Evolutionary conservation across 345 rosid genomes (phyloP).

Genomic region (Nasturtium officinale): DNA sequence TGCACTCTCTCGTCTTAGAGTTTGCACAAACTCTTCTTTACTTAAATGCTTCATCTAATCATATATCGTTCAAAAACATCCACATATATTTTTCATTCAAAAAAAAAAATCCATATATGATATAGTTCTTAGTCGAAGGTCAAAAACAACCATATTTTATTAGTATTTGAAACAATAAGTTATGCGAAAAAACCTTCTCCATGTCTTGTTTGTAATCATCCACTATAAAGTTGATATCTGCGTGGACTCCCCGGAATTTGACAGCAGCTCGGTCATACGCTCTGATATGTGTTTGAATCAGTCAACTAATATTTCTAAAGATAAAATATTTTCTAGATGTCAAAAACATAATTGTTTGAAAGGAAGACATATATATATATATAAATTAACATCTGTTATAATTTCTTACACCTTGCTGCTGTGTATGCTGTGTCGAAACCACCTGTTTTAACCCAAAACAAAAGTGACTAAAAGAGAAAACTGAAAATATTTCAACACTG

Average conservation of each 20-base stretch:
- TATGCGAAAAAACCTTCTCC: constrained; percentile 48
- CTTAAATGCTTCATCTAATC: constrained; percentile 65
- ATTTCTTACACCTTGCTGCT: constrained; percentile 72
- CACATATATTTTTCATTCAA: background rate
- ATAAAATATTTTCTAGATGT: background rate
- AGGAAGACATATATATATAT: background rate
- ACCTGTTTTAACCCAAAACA: constrained; percentile 45
- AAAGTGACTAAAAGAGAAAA: constrained; percentile 6
- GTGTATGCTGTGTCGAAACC: constrained; percentile 91
- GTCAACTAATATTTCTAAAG: constrained; percentile 7
- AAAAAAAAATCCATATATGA: too few species aligned
- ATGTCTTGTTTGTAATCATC: constrained; percentile 74
- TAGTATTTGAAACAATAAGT: background rate
- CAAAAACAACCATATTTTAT: background rate
- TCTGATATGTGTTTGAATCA: constrained; percentile 43
- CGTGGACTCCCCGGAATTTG: constrained; percentile 81
- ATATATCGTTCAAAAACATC: constrained; percentile 9
- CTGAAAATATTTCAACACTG: background rate
- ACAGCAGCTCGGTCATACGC: constrained; percentile 95
- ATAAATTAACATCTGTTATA: background rate
- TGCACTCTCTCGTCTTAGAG: constrained; percentile 78
- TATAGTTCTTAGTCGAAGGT: too few species aligned
- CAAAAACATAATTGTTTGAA: background rate
- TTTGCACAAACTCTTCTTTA: constrained; percentile 83
- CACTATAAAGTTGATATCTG: constrained; percentile 81